These are phyloP conservation scores for Mycosphaerella sp. DNA, from an alignment of 2,329 filamentous ascomycete genomes.

Conservation along the genomic window DNA sequence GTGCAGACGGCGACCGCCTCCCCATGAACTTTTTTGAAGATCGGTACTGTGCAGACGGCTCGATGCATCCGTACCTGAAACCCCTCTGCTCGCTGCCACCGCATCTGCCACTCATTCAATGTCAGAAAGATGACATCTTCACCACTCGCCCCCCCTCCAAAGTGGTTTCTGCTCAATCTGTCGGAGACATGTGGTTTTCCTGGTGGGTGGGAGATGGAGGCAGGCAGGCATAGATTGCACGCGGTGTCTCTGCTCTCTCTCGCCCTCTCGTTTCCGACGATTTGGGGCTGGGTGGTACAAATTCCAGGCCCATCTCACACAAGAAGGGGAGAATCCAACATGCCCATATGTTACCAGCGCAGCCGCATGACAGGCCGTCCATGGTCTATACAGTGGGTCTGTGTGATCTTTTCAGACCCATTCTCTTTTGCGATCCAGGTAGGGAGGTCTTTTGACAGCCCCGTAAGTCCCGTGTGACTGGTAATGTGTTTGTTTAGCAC, in stretches of 20 bases:
- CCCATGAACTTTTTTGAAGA: not conserved
- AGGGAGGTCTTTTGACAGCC: not conserved
- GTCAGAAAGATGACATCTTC: not conserved
- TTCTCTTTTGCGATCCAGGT: conserved; percentile 1
- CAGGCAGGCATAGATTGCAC: not conserved
- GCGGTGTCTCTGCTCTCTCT: not conserved
- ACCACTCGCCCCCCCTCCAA: not conserved
- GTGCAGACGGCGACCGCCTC: not conserved
- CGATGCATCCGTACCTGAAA: conserved; percentile 8
- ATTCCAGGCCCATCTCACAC: not conserved
- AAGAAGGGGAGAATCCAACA: not conserved
- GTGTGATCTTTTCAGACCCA: not conserved
- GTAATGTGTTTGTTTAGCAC: conserved; percentile 8
- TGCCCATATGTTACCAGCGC: conserved; percentile 8
- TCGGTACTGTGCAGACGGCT: conserved; percentile 8
- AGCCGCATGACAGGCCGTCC: conserved; percentile 17
- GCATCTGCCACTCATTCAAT: conserved; percentile 9
- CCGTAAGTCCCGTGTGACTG: conserved; percentile 4
- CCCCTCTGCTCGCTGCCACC: conserved; percentile 6
- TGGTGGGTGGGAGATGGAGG: not conserved
- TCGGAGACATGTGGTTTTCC: not conserved
- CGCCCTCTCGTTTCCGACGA: not conserved
- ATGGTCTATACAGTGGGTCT: conserved; percentile 12
- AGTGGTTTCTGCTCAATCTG: conserved; percentile 14
- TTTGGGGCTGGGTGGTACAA: not conserved